Conservation (phyloP, 1,284 basidiomycete genomes). For the Microbotryomycetes sp. region DNA sequence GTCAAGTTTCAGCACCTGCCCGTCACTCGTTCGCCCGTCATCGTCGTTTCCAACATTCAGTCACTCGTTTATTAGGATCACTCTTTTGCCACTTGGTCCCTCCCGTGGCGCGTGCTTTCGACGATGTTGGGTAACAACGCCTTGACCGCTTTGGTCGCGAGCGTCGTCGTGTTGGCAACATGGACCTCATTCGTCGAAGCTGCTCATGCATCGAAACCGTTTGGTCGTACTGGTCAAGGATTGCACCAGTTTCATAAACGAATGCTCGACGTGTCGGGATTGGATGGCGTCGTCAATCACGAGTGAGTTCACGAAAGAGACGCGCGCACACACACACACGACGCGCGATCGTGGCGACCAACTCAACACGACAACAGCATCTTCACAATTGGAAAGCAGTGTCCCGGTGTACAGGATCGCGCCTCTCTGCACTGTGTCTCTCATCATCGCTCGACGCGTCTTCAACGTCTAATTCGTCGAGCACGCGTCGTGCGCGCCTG, state of each 20-base stretch:
- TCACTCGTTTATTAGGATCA: neutral
- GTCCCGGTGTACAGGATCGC: too few species aligned
- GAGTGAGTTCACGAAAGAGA: slow-evolving; percentile 8
- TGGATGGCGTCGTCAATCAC: slow-evolving; percentile 23
- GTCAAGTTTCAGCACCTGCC: neutral
- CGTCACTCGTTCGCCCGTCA: neutral
- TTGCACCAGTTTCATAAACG: slow-evolving; percentile 17
- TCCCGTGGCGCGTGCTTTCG: too few species aligned
- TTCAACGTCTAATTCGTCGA: neutral
- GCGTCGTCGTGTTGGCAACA: neutral
- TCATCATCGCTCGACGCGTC: neutral
- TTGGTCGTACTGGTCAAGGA: neutral
- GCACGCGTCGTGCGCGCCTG: neutral
- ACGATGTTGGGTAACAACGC: too few species aligned
- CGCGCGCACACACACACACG: neutral
- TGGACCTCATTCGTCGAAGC: neutral
- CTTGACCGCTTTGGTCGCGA: too few species aligned
- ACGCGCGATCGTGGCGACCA: neutral
- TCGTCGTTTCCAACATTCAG: neutral
- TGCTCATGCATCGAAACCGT: neutral
- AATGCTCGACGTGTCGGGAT: slow-evolving; percentile 13
- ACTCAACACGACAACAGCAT: too few species aligned
- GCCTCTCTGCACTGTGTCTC: too few species aligned
- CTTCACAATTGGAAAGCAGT: too few species aligned
- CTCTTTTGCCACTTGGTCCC: neutral